Percentiles rank a stretch among this genome's conserved stretches.
Evolutionary conservation across 169 alveolate genomes (phyloP).

Genomic region (Plasmodium coatneyi): DNA sequence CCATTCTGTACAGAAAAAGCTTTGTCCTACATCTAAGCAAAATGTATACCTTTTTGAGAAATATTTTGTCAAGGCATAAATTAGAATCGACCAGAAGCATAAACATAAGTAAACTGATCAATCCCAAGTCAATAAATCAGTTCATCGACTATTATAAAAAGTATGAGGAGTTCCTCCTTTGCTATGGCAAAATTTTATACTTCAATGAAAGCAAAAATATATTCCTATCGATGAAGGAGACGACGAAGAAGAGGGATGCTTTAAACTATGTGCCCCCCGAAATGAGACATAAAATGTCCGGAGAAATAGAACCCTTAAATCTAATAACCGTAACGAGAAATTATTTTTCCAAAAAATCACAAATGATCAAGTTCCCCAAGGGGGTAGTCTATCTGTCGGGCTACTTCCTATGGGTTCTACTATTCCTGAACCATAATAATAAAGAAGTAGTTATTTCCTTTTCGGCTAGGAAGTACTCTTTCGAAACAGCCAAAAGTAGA

Average conservation of each 20-base stretch:
- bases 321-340: slow-evolving; percentile 54
- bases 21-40: slow-evolving; percentile 45
- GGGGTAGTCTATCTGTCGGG: slow-evolving; percentile 72
- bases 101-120: neutral
- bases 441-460: slow-evolving; percentile 49
- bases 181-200: slow-evolving; percentile 71
- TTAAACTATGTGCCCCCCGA: slow-evolving; percentile 53
- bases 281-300: slow-evolving; percentile 12
- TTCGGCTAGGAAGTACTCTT: slow-evolving; percentile 63
- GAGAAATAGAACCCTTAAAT: slow-evolving; percentile 58
- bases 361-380: slow-evolving; percentile 47
- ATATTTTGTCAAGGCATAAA: slow-evolving; percentile 8
- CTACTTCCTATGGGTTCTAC: slow-evolving; percentile 66
- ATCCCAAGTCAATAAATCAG: slow-evolving; percentile 1
- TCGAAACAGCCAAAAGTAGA: slow-evolving; percentile 35
- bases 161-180: slow-evolving; percentile 69
- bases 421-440: slow-evolving; percentile 37
- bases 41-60: slow-evolving; percentile 54
- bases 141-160: slow-evolving; percentile 49
- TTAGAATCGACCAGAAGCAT: neutral
- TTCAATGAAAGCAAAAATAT: slow-evolving; percentile 49
- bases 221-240: slow-evolving; percentile 9
- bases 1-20: slow-evolving; percentile 64
- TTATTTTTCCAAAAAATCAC: slow-evolving; percentile 68
- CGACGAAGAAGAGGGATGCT: slow-evolving; percentile 35